Percentiles rank a stretch among this genome's conserved stretches.
These are phyloP conservation scores for Pyrus betulifolia DNA, from an alignment of 306 rosid species.

Conservation along the genomic window DNA sequence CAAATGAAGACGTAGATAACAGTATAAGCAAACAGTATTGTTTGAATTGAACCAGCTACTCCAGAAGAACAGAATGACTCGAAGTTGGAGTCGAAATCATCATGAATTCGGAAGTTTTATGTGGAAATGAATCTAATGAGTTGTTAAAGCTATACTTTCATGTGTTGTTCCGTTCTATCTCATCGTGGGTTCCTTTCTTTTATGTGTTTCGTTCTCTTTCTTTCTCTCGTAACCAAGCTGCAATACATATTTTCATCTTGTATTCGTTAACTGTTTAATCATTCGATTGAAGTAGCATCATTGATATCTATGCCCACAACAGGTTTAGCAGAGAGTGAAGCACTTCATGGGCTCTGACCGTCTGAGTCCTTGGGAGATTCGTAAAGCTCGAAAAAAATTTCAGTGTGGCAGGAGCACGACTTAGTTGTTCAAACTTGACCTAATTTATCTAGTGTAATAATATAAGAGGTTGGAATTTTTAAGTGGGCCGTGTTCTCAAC, in stretches of 20 bases:
- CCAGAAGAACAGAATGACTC: background rate
- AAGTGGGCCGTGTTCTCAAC: too few species aligned
- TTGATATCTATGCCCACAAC: slow-evolving; percentile 25
- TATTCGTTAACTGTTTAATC: background rate
- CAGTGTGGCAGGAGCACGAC: too few species aligned
- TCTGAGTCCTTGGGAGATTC: slow-evolving; percentile 8
- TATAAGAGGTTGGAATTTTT: too few species aligned
- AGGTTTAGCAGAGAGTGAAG: slow-evolving; percentile 35
- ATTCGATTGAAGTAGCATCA: background rate
- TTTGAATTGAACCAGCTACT: background rate
- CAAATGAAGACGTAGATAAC: background rate
- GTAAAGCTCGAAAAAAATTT: too few species aligned
- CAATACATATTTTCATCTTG: background rate
- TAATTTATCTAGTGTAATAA: too few species aligned
- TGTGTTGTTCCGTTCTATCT: background rate
- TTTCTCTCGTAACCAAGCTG: background rate
- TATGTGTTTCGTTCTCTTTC: too few species aligned
- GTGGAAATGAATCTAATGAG: slow-evolving; percentile 14
- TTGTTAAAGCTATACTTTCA: slow-evolving; percentile 4
- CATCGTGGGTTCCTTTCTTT: background rate
- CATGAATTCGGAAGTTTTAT: background rate
- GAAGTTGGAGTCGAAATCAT: background rate
- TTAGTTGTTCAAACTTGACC: too few species aligned
- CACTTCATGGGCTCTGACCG: slow-evolving; percentile 7
- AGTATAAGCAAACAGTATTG: background rate